Percentiles rank a stretch among this genome's conserved stretches.
Conservation (phyloP, 2,329 filamentous ascomycete genomes). For the Zopfia rhizophila region DNA sequence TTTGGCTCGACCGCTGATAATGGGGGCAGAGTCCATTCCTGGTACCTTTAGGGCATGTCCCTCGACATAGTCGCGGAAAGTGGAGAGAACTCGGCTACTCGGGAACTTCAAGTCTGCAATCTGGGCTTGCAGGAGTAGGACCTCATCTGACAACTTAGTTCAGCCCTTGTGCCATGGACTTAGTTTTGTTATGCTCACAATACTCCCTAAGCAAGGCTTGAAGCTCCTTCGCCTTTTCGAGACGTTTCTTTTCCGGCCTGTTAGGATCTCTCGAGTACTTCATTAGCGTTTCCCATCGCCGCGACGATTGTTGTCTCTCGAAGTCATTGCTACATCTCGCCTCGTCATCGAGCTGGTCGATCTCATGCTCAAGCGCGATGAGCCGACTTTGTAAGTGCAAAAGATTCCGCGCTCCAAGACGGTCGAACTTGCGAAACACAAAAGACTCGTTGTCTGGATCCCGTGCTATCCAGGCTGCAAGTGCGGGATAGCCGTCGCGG, state of each 20-base stretch:
- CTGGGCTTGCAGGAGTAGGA: constrained; percentile 10
- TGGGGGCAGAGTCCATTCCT: constrained; percentile 1
- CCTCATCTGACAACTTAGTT: constrained; percentile 9
- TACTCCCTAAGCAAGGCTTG: constrained; percentile 7
- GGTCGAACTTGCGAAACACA: constrained; percentile 32
- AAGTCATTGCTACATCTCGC: not conserved
- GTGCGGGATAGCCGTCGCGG: constrained; percentile 25
- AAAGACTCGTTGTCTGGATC: constrained; percentile 29
- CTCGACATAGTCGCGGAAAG: constrained; percentile 13
- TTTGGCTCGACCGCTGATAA: constrained; percentile 19
- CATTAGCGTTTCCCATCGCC: constrained; percentile 13
- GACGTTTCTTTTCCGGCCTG: constrained; percentile 1
- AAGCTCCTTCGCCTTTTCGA: constrained; percentile 5
- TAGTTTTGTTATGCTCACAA: constrained; percentile 1
- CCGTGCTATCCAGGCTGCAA: constrained; percentile 30
- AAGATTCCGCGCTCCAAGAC: constrained; percentile 24
- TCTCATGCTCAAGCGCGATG: constrained; percentile 8
- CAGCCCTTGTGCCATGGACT: not conserved
- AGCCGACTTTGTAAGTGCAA: constrained; percentile 22
- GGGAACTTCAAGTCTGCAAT: constrained; percentile 7
- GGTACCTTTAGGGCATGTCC: constrained; percentile 7
- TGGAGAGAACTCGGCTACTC: constrained; percentile 4
- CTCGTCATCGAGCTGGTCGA: constrained; percentile 6
- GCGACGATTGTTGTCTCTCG: not conserved
- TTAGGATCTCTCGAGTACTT: too few species aligned